Percentiles rank a stretch among this genome's conserved stretches.
Conservation (phyloP, 495 filamentous ascomycete species). For the Bathelium albidoporum region DNA sequence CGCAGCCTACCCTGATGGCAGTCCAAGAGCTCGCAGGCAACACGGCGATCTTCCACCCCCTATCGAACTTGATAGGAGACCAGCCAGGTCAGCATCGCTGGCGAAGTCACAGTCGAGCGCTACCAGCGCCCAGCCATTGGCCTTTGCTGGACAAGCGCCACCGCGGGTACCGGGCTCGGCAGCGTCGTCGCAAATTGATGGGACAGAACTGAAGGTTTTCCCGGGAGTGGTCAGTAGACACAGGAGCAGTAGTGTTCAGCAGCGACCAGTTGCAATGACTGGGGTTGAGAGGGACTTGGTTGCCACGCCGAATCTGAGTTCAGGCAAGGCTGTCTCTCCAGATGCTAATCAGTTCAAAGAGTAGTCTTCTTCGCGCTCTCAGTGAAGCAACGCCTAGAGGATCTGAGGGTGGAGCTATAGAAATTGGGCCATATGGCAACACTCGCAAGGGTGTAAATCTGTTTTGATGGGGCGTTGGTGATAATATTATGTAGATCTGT, state of each 20-base stretch:
- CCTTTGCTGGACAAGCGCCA: neutral
- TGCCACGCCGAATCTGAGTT: neutral
- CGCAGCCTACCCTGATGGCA: constrained; percentile 8
- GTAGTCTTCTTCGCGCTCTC: neutral
- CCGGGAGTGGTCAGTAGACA: constrained; percentile 28
- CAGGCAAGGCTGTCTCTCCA: neutral
- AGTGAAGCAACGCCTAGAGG: neutral
- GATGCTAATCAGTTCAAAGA: neutral
- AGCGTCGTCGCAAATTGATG: constrained; percentile 1
- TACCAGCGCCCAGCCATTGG: neutral
- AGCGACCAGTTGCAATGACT: neutral
- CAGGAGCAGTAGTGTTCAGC: constrained; percentile 19
- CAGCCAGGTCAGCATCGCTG: neutral
- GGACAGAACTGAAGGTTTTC: constrained; percentile 30
- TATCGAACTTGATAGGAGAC: neutral
- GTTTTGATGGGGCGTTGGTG: neutral
- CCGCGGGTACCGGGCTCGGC: neutral
- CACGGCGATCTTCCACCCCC: neutral
- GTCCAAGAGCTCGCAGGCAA: neutral
- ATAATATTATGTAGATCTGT: neutral
- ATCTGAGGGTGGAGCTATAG: neutral
- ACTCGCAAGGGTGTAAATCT: neutral
- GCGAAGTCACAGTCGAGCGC: neutral
- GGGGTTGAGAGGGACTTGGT: neutral
- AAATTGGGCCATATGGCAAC: neutral